Conservation (phyloP, 345 rosid genomes). For the Trapa bicornis region DNA sequence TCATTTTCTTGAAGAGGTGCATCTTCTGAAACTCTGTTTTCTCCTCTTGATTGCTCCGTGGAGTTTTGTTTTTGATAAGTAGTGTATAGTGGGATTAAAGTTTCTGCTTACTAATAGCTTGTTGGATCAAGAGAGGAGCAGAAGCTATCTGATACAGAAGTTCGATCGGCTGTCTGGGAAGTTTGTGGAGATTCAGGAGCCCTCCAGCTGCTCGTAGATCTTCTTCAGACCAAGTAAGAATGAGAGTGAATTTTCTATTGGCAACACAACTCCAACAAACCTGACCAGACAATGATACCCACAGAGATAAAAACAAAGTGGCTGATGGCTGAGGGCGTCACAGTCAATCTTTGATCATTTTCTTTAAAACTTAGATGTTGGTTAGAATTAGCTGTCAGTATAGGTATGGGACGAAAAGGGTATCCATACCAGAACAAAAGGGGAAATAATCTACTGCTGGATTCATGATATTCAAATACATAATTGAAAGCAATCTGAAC, state of each 20-base stretch:
- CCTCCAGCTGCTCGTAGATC: slow-evolving; percentile 81
- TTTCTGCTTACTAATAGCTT: slow-evolving; percentile 32
- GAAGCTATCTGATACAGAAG: slow-evolving; percentile 64
- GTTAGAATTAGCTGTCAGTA: too few relatives aligned
- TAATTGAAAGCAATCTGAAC: too few relatives aligned
- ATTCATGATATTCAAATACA: too few relatives aligned
- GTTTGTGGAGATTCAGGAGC: slow-evolving; percentile 93
- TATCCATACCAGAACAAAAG: too few relatives aligned
- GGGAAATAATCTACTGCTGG: too few relatives aligned
- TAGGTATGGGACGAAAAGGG: too few relatives aligned
- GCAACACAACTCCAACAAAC: background rate
- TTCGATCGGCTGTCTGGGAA: slow-evolving; percentile 88
- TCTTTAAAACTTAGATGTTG: too few relatives aligned
- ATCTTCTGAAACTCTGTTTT: background rate
- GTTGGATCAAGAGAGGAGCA: slow-evolving; percentile 48
- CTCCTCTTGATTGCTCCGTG: background rate
- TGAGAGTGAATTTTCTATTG: too few relatives aligned
- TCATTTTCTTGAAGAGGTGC: slow-evolving; percentile 75
- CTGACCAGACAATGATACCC: background rate
- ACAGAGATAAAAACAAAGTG: too few relatives aligned
- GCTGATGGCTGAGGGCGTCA: too few relatives aligned
- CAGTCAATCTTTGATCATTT: too few relatives aligned
- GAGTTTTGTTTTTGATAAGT: too few relatives aligned
- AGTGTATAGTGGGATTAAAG: background rate
- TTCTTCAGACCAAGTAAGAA: slow-evolving; percentile 57